Evolutionary conservation across 108 stramenopile genomes (phyloP), one percentile per base, ranked within the genome.

Genomic region (Skeletonema tropicum): DNA sequence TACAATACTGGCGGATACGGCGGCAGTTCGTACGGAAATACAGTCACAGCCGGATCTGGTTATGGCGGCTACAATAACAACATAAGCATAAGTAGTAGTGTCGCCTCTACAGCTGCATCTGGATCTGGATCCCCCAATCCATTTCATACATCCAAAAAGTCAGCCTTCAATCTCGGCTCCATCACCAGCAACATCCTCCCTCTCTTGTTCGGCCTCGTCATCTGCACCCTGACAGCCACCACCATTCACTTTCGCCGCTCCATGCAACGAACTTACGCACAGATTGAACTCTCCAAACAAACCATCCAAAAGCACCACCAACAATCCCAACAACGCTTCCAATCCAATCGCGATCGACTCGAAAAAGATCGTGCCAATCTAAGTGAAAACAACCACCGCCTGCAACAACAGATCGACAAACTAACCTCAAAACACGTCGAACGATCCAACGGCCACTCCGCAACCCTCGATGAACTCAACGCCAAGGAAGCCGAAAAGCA

Each of bases 161-260:
- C 7, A 8, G 36, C 61, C 9, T 19, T 23, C 61, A 17, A 26
- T 21, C 61, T 33, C n/a, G 35, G 29, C 61, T 38, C 23, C 61
- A 62, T 62, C 52, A 55, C 52, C 12, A 62, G 8, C 61, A 33
- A 62, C 35, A 62, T 62, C 52, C 52, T 55, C 21, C 52, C 52
- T 9, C 52, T 55, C 19, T 25, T 55, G 25, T 17, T 55, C 23
- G 52, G 52, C 7, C 23, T 55, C 0, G 23, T 23, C 23, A 55
- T 55, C 52, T 55, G 52, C 52, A 55, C 52, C 19, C 52, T 55
- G 2, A 21, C 23, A 0, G 52, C 52, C 23, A 55, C 52, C 5
- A 55, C 52, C 7, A 9, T 55, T 10, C 52, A 55, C 23, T 55
- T 55, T 23, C 52, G 52, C 17, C 23, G 9, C 52, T 25, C 52